Evolutionary conservation across 2,329 filamentous ascomycete genomes (phyloP).

Genomic region (Neonectria faginata): DNA sequence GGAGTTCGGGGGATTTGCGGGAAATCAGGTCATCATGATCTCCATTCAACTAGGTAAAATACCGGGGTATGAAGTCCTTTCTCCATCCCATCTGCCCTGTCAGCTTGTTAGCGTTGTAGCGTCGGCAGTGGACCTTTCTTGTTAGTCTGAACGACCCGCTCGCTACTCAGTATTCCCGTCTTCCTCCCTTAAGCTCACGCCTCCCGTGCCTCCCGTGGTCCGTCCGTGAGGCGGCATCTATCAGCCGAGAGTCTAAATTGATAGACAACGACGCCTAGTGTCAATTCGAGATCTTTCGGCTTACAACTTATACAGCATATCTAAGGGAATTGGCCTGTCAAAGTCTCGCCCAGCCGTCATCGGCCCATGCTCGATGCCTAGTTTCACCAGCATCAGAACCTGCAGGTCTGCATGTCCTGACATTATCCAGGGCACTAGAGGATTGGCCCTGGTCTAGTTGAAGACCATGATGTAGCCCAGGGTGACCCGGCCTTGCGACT

Average conservation of each 20-base stretch:
- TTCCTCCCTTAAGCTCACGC: neutral
- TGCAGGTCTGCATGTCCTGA: neutral
- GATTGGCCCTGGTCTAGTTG: slow-evolving; percentile 1
- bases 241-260: neutral
- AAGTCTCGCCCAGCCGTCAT: no score
- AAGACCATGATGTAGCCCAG: neutral
- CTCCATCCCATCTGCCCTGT: neutral
- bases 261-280: no score
- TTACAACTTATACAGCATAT: neutral
- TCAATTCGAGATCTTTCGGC: no score
- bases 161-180: neutral
- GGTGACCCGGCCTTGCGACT: slow-evolving; percentile 3
- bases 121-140: neutral
- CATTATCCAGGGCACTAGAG: neutral
- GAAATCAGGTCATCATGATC: slow-evolving; percentile 12
- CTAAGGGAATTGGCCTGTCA: neutral
- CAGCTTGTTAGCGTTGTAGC: neutral
- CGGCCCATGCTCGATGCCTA: neutral
- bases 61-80: neutral
- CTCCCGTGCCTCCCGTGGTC: neutral
- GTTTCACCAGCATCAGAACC: neutral
- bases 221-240: neutral
- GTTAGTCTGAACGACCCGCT: neutral
- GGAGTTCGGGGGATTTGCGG: neutral
- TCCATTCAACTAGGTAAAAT: neutral